A percentile compares a stretch with the other conserved stretches of the same genome.
phyloP scores from a whole-genome alignment of 116 monocot genomes.

The Papilionanthe hybrid region DNA sequence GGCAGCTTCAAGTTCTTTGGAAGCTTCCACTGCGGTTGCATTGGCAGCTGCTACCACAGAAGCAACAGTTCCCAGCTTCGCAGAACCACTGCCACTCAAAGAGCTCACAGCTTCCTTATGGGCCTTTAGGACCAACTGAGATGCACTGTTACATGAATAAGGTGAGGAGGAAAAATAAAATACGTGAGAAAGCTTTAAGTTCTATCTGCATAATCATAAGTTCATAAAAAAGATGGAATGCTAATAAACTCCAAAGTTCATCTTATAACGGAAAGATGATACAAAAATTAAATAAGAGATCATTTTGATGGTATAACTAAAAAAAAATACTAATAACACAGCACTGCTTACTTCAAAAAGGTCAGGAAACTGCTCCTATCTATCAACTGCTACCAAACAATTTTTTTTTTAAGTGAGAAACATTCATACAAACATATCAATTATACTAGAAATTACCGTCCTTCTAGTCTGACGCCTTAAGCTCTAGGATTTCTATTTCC shows the following conservation, averaged over 20 bases:
- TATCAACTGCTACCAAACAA: background rate
- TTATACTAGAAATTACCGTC: background rate
- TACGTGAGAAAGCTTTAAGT: background rate
- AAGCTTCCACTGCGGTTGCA: constrained; percentile 72
- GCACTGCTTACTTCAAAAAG: background rate
- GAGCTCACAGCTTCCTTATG: constrained; percentile 98
- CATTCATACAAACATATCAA: background rate
- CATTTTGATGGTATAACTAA: background rate
- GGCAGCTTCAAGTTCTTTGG: constrained; percentile 92
- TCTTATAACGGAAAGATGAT: background rate
- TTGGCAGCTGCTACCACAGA: constrained; percentile 95
- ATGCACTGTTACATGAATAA: constrained; percentile 53
- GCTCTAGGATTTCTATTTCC: background rate
- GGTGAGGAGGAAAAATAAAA: constrained; percentile 10
- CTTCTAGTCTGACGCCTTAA: background rate
- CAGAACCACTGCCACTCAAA: constrained; percentile 68
- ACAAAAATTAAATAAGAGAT: background rate
- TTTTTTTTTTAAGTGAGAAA: background rate
- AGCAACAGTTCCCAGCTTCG: constrained; percentile 82
- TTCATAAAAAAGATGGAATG: background rate
- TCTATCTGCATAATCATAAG: background rate
- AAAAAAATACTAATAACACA: background rate
- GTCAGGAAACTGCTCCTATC: background rate
- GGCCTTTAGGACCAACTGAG: constrained; percentile 86
- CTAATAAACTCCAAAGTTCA: background rate